phyloP scores from a whole-genome alignment of 257 asterid genomes.

The Solanum sparsipilum region DNA sequence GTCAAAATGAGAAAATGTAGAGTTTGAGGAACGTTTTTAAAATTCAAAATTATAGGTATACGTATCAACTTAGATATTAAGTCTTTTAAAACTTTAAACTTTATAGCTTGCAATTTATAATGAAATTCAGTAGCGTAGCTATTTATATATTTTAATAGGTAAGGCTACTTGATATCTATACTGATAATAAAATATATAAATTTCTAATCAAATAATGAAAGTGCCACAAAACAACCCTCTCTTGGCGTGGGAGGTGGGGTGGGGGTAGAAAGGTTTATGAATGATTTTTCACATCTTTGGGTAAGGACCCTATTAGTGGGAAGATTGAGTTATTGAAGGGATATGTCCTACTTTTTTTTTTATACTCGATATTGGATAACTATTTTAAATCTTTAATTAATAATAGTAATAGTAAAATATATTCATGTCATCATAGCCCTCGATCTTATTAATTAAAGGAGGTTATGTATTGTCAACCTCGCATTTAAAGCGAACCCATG shows the following conservation, averaged over 20 bases:
- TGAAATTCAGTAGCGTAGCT: neutral
- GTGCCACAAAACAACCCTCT: neutral
- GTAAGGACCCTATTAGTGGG: neutral
- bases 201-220: too few relatives aligned
- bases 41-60: neutral
- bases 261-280: neutral
- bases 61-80: neutral
- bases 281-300: neutral
- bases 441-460: neutral
- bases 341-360: neutral
- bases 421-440: neutral
- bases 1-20: neutral
- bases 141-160: too few relatives aligned
- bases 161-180: neutral
- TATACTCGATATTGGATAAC: neutral
- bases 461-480: slow-evolving; percentile 57
- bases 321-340: neutral
- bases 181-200: too few relatives aligned
- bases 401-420: too few relatives aligned
- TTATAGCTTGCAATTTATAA: neutral
- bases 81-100: neutral
- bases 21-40: neutral
- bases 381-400: neutral
- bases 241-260: neutral
- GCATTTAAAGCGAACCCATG: slow-evolving; percentile 67